Evolutionary conservation across 352 stramenopile genomes (phyloP).

Genomic region (Globisporangium canariense): DNA sequence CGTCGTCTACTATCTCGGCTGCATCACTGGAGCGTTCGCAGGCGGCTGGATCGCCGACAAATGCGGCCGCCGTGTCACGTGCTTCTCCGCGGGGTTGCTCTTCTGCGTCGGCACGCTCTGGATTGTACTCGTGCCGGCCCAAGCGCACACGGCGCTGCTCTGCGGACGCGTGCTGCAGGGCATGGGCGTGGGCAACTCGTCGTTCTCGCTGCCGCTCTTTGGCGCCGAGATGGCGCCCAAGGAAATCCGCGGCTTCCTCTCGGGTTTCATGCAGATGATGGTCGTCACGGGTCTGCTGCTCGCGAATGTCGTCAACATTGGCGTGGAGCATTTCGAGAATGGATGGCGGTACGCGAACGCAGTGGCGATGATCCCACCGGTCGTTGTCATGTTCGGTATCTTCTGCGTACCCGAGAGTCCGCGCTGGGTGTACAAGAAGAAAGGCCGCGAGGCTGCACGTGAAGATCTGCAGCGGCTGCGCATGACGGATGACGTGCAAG

Average conservation of each 20-base stretch:
- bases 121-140: constrained; percentile 20
- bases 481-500: constrained; percentile 25
- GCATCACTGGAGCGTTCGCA: constrained; percentile 28
- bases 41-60: constrained; percentile 31
- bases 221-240: constrained; percentile 41
- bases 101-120: constrained; percentile 38
- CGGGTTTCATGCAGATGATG: constrained; percentile 43
- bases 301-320: constrained; percentile 36
- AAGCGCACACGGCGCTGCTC: constrained; percentile 24
- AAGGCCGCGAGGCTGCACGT: constrained; percentile 28
- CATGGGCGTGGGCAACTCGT: constrained; percentile 42
- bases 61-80: constrained; percentile 34
- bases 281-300: constrained; percentile 36
- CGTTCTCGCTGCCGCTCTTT: constrained; percentile 42
- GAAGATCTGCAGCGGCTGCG: constrained; percentile 27
- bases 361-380: constrained; percentile 26
- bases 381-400: constrained; percentile 42
- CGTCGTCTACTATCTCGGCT: constrained; percentile 41
- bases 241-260: constrained; percentile 35
- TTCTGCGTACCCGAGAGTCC: constrained; percentile 49
- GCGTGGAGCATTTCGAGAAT: constrained; percentile 19
- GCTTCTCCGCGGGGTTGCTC: constrained; percentile 32
- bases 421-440: constrained; percentile 44
- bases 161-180: constrained; percentile 35
- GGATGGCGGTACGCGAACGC: constrained; percentile 36